Conservation (phyloP, 2,329 filamentous ascomycete genomes). For the Fusarium subtropicale region DNA sequence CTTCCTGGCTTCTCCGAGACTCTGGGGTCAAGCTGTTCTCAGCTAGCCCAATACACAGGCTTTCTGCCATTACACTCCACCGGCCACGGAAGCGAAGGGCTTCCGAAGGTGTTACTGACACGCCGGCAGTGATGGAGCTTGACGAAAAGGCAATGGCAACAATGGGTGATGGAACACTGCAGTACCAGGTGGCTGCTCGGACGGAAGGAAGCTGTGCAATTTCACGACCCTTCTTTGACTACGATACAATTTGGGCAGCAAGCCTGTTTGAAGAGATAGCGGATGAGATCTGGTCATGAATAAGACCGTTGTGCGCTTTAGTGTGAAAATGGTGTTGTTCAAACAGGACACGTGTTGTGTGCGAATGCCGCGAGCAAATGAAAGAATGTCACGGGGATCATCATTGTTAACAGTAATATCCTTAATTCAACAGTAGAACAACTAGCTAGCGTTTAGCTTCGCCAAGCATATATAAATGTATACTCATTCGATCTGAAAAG, state of each 20-base stretch:
- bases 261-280: slow-evolving; percentile 24
- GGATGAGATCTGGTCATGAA: slow-evolving; percentile 13
- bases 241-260: slow-evolving; percentile 24
- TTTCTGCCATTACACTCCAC: neutral
- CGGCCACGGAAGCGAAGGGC: slow-evolving; percentile 6
- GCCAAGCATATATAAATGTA: too few relatives aligned
- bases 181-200: neutral
- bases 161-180: fast-evolving
- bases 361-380: too few relatives aligned
- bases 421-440: too few relatives aligned
- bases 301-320: too few relatives aligned
- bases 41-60: neutral
- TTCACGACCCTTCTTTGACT: slow-evolving; percentile 5
- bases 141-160: neutral
- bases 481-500: too few relatives aligned
- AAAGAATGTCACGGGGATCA: too few relatives aligned
- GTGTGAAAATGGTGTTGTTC: too few relatives aligned
- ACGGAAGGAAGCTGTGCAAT: neutral
- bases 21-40: neutral
- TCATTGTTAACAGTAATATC: too few relatives aligned
- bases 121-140: slow-evolving; percentile 2
- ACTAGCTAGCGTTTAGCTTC: too few relatives aligned
- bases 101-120: neutral
- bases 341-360: too few relatives aligned
- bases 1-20: neutral